phyloP scores from a whole-genome alignment of 805 yeast genomes.

The Candida montana region DNA sequence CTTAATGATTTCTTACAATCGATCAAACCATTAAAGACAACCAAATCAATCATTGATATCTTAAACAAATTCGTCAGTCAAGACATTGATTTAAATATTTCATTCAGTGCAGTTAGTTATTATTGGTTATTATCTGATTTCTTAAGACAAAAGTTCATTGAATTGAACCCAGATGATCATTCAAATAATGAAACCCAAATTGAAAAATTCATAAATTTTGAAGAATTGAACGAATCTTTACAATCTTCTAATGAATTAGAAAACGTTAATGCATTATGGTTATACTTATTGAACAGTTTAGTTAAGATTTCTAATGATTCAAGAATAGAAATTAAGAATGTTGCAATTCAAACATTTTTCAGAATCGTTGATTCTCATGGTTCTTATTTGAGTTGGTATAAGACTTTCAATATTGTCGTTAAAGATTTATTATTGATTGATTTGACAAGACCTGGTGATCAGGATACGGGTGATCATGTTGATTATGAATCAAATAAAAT shows the following conservation, averaged over 20 bases:
- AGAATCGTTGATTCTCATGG: conserved; percentile 75
- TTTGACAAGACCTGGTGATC: conserved; percentile 12
- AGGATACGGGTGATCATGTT: neutral
- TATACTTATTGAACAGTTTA: conserved; percentile 55
- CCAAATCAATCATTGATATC: conserved; percentile 64
- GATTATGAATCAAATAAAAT: conserved; percentile 31
- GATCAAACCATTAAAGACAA: conserved; percentile 55
- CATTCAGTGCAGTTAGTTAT: conserved; percentile 86
- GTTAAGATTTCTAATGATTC: conserved; percentile 59
- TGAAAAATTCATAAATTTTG: conserved; percentile 14
- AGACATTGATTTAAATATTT: conserved; percentile 69
- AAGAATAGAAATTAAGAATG: conserved; percentile 80
- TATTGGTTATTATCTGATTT: conserved; percentile 91
- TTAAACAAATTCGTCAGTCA: conserved; percentile 70
- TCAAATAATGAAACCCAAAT: conserved; percentile 5
- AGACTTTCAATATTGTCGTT: conserved; percentile 61
- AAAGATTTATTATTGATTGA: conserved; percentile 38
- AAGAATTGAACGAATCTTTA: conserved; percentile 26
- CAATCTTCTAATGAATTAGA: conserved; percentile 17
- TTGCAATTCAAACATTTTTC: conserved; percentile 84
- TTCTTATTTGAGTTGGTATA: conserved; percentile 54
- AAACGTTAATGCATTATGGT: conserved; percentile 45
- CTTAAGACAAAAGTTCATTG: conserved; percentile 29
- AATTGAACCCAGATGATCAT: neutral
- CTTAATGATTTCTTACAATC: conserved; percentile 78